Conservation (phyloP, 2,329 filamentous ascomycete species). For the Aspergillus hortae region DNA sequence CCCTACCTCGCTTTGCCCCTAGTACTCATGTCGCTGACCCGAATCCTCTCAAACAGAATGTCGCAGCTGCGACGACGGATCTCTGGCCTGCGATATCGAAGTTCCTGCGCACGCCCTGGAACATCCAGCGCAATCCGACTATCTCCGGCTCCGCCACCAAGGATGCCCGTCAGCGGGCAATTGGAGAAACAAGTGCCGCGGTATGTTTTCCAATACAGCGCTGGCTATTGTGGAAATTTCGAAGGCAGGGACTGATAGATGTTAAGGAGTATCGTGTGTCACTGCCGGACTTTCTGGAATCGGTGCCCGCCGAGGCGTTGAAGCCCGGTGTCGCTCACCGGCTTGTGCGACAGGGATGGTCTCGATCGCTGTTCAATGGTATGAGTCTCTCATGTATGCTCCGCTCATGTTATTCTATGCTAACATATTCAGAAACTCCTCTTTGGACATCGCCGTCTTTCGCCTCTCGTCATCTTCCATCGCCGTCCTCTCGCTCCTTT, state of each 20-base stretch:
- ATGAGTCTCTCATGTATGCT: not conserved
- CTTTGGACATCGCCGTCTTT: conserved; percentile 18
- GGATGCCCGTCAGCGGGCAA: conserved; percentile 11
- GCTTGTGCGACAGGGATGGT: conserved; percentile 15
- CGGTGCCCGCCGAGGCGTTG: conserved; percentile 23
- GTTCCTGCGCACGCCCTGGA: conserved; percentile 35
- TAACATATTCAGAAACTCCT: conserved; percentile 11
- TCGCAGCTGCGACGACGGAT: conserved; percentile 41
- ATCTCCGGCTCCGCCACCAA: conserved; percentile 12
- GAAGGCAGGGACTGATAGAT: conserved; percentile 4
- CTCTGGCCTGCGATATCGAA: conserved; percentile 44
- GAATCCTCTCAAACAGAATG: conserved; percentile 35
- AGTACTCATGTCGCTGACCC: conserved; percentile 11
- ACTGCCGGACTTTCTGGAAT: conserved; percentile 26
- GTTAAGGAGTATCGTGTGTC: conserved; percentile 8
- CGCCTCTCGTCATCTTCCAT: conserved; percentile 10
- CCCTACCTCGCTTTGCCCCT: not conserved
- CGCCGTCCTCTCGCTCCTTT: conserved; percentile 25
- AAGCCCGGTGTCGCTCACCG: conserved; percentile 17
- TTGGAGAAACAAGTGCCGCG: conserved; percentile 13
- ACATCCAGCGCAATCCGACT: conserved; percentile 23
- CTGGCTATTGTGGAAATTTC: not conserved
- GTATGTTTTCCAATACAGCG: conserved; percentile 16
- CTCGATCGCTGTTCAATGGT: conserved; percentile 20
- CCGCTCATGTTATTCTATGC: not conserved